phyloP scores from a whole-genome alignment of 2,329 filamentous ascomycete species.

The Trichoderma asperellum region DNA sequence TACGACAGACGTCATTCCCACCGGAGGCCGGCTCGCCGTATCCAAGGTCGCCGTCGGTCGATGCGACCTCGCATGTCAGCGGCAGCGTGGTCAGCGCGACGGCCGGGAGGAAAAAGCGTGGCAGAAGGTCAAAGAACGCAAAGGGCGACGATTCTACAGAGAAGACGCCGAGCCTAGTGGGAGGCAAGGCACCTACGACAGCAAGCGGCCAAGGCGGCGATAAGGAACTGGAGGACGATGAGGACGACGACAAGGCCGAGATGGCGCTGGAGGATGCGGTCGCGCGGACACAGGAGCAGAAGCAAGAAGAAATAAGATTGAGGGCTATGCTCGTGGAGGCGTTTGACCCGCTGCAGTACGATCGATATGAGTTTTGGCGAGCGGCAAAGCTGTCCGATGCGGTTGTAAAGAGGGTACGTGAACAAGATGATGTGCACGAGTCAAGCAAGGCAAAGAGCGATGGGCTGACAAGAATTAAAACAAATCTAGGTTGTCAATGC shows the following conservation, averaged over 20 bases:
- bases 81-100: conserved; percentile 60
- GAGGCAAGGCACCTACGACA: conserved; percentile 47
- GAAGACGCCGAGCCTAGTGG: conserved; percentile 50
- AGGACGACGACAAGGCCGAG: conserved; percentile 60
- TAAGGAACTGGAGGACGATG: conserved; percentile 57
- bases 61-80: conserved; percentile 62
- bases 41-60: conserved; percentile 67
- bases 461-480: not conserved
- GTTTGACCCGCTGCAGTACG: conserved; percentile 68
- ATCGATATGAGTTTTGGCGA: conserved; percentile 72
- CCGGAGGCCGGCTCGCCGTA: conserved; percentile 58
- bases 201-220: conserved; percentile 52
- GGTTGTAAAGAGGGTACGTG: conserved; percentile 66
- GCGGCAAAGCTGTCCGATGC: conserved; percentile 69
- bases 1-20: conserved; percentile 81
- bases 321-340: conserved; percentile 65
- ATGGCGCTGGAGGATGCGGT: conserved; percentile 62
- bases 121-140: conserved; percentile 63
- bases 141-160: conserved; percentile 49
- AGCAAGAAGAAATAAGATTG: conserved; percentile 62
- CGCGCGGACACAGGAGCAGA: conserved; percentile 67
- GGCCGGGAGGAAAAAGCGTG: conserved; percentile 61
- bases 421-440: not conserved
- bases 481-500: conserved; percentile 69
- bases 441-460: not conserved